These are phyloP conservation scores for Arachis hypogaea DNA, from an alignment of 306 rosid genomes.

Conservation along the genomic window DNA sequence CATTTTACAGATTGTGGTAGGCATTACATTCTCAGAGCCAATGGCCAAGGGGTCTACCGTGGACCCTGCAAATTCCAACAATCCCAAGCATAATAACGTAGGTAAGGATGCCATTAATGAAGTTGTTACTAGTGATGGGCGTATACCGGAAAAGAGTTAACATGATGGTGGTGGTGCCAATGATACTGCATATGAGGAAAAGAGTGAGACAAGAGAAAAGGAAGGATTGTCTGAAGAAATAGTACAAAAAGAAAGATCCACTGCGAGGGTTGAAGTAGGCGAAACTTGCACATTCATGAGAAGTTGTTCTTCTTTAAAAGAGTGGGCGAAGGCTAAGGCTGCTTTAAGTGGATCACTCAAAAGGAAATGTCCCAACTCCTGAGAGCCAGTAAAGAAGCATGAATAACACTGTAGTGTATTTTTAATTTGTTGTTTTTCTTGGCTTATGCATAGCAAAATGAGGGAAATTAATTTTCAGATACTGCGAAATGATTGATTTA, in stretches of 20 bases:
- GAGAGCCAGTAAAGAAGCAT: too few relatives aligned
- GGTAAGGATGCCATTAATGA: neutral
- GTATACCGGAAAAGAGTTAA: conserved; percentile 37
- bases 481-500: neutral
- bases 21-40: conserved; percentile 47
- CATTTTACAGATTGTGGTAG: conserved; percentile 61
- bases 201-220: conserved; percentile 37
- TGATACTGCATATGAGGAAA: conserved; percentile 42
- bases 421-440: neutral
- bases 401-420: neutral
- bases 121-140: conserved; percentile 12
- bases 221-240: conserved; percentile 29
- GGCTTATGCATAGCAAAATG: conserved; percentile 5
- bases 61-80: conserved; percentile 38
- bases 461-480: conserved; percentile 13
- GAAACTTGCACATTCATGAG: conserved; percentile 82
- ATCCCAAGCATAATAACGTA: conserved; percentile 31
- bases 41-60: conserved; percentile 23
- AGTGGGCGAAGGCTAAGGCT: conserved; percentile 76
- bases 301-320: conserved; percentile 67
- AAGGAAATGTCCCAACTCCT: conserved; percentile 43
- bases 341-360: conserved; percentile 68
- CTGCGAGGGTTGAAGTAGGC: conserved; percentile 43
- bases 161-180: conserved; percentile 35
- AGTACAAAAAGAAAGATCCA: conserved; percentile 35